Base-by-base conservation (phyloP, 2,329 filamentous ascomycete species). In the Nemania serpens region DNA sequence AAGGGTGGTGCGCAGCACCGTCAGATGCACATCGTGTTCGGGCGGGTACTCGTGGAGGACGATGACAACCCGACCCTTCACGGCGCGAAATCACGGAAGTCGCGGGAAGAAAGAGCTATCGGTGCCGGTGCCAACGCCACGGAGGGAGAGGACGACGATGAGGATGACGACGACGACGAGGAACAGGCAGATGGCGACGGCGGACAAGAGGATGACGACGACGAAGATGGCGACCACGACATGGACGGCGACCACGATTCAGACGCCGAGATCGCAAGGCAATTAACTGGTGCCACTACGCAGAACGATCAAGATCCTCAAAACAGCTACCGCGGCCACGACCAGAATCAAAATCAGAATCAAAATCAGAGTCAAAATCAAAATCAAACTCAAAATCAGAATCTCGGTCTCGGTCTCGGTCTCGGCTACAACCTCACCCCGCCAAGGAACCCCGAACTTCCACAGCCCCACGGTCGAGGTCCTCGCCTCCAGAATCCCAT, bases 1-100 rank as follows among this genome's bases (percentile, higher is more conserved):
- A 64, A 68, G 20, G 64, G 61, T 15, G 65, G 63, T 2, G 10
- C 52, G 2, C 17, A 20, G 13, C 65, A 70, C 33, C 65, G 68
- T 5, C 59, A 63, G 43, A 47, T 63, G 46, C 67, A 65, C 12
- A 54, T 71, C 18, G 57, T 70, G 3, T 69, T 68, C 20, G 69
- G 69, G 6, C 65, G 68, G 18, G 55, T 70, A 2, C 65, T 71
- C 10, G 55, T 65, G 12, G 45, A 52, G n/a, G 52, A 55, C 15
- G 57, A 59, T 22, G 55, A 55, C 2, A 33, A 46, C 17, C 25
- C 39, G 33, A 54, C 25, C 12, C 57, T 61, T 20, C 60, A 63
- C 22, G 63, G 63, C 42, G 45, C 54, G 25, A 59, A 50, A 13
- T 55, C 56, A 22, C 60, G 63, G 39, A 58, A 60, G 36, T 50